Evolutionary conservation across 2,329 filamentous ascomycete genomes (phyloP).

Genomic region (Atkinsonella texensis): DNA sequence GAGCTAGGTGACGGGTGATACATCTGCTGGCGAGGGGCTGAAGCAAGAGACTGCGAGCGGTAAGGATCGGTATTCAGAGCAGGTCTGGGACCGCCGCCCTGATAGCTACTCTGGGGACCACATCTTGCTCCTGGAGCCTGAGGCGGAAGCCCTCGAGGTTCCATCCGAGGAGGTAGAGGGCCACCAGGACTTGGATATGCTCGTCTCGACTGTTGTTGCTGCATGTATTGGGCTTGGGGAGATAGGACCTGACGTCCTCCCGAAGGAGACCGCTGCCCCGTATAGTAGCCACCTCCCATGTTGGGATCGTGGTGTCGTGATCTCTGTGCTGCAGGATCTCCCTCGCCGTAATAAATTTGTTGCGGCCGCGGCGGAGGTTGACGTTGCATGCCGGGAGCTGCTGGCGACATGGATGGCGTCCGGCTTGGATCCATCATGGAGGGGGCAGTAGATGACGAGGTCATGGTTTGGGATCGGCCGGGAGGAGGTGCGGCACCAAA

Average conservation of each 20-base stretch:
- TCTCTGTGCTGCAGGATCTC: conserved; percentile 15
- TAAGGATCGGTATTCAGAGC: conserved; percentile 77
- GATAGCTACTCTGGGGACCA: conserved; percentile 47
- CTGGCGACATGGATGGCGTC: conserved; percentile 65
- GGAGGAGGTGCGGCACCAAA: conserved; percentile 79
- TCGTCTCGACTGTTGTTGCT: conserved; percentile 29
- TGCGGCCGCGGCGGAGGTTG: conserved; percentile 48
- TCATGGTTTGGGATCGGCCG: conserved; percentile 93
- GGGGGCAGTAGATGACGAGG: conserved; percentile 53
- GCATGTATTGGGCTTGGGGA: conserved; percentile 33
- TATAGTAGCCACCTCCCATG: conserved; percentile 40
- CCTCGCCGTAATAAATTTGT: conserved; percentile 24
- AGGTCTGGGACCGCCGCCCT: conserved; percentile 48
- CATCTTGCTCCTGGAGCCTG: conserved; percentile 26
- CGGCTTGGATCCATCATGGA: conserved; percentile 47
- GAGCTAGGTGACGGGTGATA: conserved; percentile 52
- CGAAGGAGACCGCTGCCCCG: conserved; percentile 39
- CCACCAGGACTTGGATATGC: conserved; percentile 31
- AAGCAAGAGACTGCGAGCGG: conserved; percentile 86
- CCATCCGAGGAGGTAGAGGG: conserved; percentile 51
- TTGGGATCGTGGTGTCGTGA: conserved; percentile 23
- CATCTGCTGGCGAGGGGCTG: conserved; percentile 58
- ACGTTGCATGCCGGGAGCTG: conserved; percentile 42
- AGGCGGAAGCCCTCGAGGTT: conserved; percentile 43
- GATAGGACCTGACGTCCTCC: conserved; percentile 31